Evolutionary conservation across 2,329 filamentous ascomycete genomes (phyloP).

Genomic region (Epichloe typhina): DNA sequence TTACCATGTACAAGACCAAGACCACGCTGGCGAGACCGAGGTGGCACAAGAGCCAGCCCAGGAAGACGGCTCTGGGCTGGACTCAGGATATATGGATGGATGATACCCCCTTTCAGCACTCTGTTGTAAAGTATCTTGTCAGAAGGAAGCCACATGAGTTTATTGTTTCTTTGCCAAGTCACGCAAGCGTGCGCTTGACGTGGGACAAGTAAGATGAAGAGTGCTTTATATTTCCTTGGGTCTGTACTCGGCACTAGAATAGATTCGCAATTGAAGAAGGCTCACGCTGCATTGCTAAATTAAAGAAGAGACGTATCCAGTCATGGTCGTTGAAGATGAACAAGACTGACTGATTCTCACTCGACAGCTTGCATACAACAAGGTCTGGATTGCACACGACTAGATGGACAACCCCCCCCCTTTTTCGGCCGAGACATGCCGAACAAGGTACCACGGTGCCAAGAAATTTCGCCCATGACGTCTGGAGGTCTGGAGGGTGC

Average conservation of each 20-base stretch:
- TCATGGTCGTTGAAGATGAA: too few relatives aligned
- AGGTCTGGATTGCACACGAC: too few relatives aligned
- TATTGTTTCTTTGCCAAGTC: neutral
- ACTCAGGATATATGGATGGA: conserved; percentile 18
- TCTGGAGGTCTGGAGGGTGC: too few relatives aligned
- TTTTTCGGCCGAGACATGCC: conserved; percentile 1
- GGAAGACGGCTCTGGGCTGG: conserved; percentile 16
- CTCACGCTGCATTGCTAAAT: conserved; percentile 1
- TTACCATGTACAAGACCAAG: conserved; percentile 14
- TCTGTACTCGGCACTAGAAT: conserved; percentile 3
- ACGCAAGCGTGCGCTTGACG: neutral
- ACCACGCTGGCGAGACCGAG: conserved; percentile 8
- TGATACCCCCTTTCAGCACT: conserved; percentile 15
- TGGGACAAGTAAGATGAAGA: neutral
- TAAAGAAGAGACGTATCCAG: neutral
- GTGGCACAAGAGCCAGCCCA: conserved; percentile 10
- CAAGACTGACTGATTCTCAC: too few relatives aligned
- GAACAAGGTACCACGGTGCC: too few relatives aligned
- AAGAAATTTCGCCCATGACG: too few relatives aligned
- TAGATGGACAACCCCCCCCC: neutral
- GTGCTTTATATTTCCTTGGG: neutral
- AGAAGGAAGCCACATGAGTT: conserved; percentile 2
- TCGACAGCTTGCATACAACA: too few relatives aligned
- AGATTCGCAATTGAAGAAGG: conserved; percentile 4
- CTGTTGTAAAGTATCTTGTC: conserved; percentile 14